These are phyloP conservation scores for Xylaria sp. DNA, from an alignment of 2,329 filamentous ascomycete species.

Conservation along the genomic window DNA sequence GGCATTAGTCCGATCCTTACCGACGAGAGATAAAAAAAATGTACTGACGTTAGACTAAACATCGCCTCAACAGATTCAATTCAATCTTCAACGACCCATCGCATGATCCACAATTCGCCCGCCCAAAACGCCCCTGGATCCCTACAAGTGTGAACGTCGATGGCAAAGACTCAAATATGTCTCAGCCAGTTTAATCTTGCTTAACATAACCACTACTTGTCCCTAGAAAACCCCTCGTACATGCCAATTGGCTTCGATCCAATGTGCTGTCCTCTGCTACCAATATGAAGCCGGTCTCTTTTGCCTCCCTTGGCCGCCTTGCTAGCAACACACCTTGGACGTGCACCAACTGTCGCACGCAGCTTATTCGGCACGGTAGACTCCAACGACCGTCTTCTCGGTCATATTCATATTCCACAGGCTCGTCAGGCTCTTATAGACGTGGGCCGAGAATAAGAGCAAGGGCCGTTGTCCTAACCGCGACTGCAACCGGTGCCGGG, in stretches of 20 bases:
- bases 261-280: conserved; percentile 35
- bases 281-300: conserved; percentile 57
- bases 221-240: conserved; percentile 3
- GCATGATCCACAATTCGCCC: conserved; percentile 21
- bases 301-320: conserved; percentile 53
- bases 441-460: conserved; percentile 40
- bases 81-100: conserved; percentile 25
- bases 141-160: conserved; percentile 6
- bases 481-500: conserved; percentile 62
- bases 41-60: conserved; percentile 16
- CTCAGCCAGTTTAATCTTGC: conserved; percentile 37
- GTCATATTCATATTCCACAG: conserved; percentile 45
- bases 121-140: conserved; percentile 13
- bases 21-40: conserved; percentile 36
- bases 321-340: conserved; percentile 58
- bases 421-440: conserved; percentile 42
- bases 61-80: conserved; percentile 43
- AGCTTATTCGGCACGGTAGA: conserved; percentile 51
- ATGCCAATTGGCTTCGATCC: conserved; percentile 31
- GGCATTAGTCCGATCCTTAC: conserved; percentile 27
- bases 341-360: conserved; percentile 58
- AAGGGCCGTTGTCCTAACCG: conserved; percentile 56
- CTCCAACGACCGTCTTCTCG: conserved; percentile 42
- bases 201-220: conserved; percentile 10
- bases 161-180: conserved; percentile 23